A percentile compares a stretch with the other conserved stretches of the same genome.
Evolutionary conservation across 345 rosid genomes (phyloP).

Genomic region (Syzygium jambos): DNA sequence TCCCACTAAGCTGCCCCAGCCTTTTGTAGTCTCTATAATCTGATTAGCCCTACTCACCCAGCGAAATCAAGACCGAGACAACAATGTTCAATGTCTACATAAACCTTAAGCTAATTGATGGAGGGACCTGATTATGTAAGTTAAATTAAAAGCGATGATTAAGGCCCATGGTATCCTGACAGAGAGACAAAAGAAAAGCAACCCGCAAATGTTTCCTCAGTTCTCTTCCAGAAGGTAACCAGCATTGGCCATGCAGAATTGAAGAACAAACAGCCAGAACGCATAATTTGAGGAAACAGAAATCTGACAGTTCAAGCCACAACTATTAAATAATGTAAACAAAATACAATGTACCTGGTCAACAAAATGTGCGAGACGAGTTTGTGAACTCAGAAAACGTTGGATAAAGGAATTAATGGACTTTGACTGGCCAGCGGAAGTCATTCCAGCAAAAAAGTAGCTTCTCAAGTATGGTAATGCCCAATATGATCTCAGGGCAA

Average conservation of each 20-base stretch:
- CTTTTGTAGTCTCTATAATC: not conserved
- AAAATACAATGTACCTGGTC: slow-evolving; percentile 58
- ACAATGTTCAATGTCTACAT: not conserved
- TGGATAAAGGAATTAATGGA: slow-evolving; percentile 86
- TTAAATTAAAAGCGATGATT: not conserved
- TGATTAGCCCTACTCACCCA: not conserved
- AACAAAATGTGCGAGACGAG: slow-evolving; percentile 84
- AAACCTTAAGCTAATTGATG: not conserved
- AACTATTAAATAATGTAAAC: not conserved
- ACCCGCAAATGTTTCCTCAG: not conserved
- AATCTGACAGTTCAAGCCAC: not conserved
- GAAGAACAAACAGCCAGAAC: not conserved
- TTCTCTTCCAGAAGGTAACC: not conserved
- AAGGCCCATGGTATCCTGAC: not conserved
- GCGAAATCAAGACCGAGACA: not conserved
- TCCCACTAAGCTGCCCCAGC: not conserved
- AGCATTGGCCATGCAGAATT: not conserved
- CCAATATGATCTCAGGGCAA: slow-evolving; percentile 64
- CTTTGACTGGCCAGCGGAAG: slow-evolving; percentile 55
- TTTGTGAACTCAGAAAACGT: slow-evolving; percentile 84
- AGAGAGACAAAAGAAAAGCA: not conserved
- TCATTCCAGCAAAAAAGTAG: slow-evolving; percentile 86
- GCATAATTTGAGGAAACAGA: not conserved
- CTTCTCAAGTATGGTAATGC: slow-evolving; percentile 85
- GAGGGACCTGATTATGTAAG: not conserved